Percentiles rank a stretch among this genome's conserved stretches.
Evolutionary conservation across 805 yeast species (phyloP).

Genomic region (Saturnispora sekii): DNA sequence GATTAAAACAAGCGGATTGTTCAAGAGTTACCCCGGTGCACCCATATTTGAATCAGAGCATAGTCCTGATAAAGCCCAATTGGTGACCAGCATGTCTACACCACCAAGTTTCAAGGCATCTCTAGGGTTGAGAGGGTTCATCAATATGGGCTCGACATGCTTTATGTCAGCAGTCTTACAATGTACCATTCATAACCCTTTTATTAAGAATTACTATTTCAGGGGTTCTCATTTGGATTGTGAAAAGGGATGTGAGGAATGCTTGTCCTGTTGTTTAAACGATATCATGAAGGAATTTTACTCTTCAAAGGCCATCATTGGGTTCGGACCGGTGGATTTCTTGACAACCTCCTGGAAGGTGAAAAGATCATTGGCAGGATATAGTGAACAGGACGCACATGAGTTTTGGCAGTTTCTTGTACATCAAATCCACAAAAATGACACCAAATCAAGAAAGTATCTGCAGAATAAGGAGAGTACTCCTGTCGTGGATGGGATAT

Average conservation of each 20-base stretch:
- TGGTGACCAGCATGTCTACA: conserved; percentile 27
- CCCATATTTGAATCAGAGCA: conserved; percentile 24
- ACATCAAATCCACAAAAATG: conserved; percentile 65
- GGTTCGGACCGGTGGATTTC: conserved; percentile 74
- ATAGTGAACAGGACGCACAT: conserved; percentile 97
- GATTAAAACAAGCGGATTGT: conserved; percentile 16
- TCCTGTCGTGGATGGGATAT: conserved; percentile 11
- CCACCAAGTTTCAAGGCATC: conserved; percentile 45
- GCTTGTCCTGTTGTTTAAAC: conserved; percentile 82
- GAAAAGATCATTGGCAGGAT: conserved; percentile 82
- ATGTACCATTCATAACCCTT: conserved; percentile 82
- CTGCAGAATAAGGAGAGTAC: conserved; percentile 17
- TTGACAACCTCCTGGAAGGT: conserved; percentile 83
- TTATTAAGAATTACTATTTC: conserved; percentile 68
- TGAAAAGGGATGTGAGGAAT: conserved; percentile 31
- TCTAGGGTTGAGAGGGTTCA: conserved; percentile 79
- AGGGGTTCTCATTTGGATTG: conserved; percentile 63
- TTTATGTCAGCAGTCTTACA: conserved; percentile 93
- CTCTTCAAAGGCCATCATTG: conserved; percentile 49
- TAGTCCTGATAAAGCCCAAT: conserved; percentile 16
- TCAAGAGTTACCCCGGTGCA: conserved; percentile 23
- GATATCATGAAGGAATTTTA: conserved; percentile 67
- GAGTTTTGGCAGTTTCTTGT: conserved; percentile 91
- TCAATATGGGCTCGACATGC: conserved; percentile 95
- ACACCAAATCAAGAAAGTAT: conserved; percentile 20